A percentile compares a stretch with the other conserved stretches of the same genome.
Conservation (phyloP, 2,329 filamentous ascomycete genomes). For the Colletotrichum magnum region DNA sequence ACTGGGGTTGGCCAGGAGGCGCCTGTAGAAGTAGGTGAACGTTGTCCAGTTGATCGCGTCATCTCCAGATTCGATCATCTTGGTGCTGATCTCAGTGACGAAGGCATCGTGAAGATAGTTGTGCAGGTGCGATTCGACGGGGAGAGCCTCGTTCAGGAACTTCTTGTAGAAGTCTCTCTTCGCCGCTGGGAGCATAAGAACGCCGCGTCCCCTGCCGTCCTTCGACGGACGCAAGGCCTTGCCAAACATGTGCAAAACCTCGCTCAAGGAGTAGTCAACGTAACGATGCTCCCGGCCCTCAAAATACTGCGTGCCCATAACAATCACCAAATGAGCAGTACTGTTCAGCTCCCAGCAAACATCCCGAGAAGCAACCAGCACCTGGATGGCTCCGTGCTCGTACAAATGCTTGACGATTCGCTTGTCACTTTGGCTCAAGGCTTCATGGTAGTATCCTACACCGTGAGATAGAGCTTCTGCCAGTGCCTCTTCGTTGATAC, state of each 20-base stretch:
- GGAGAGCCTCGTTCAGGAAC: conserved; percentile 95
- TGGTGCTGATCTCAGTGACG: conserved; percentile 96
- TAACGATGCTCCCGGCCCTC: conserved; percentile 98
- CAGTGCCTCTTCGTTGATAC: conserved; percentile 87
- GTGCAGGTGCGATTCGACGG: conserved; percentile 94
- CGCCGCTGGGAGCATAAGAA: conserved; percentile 95
- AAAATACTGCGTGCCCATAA: conserved; percentile 99
- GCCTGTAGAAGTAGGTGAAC: conserved; percentile 98
- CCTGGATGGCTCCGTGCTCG: conserved; percentile 88
- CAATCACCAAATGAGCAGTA: conserved; percentile 89
- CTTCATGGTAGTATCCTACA: conserved; percentile 97
- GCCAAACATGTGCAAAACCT: conserved; percentile 98
- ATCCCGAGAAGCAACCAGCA: conserved; percentile 83
- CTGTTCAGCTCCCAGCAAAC: conserved; percentile 96
- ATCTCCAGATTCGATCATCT: conserved; percentile 94
- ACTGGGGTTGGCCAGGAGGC: conserved; percentile 93
- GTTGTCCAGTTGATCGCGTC: conserved; percentile 99
- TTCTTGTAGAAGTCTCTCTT: conserved; percentile 99
- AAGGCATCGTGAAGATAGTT: conserved; percentile 95
- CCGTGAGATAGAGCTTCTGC: conserved; percentile 93
- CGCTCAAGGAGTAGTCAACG: conserved; percentile 93
- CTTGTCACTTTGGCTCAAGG: conserved; percentile 89
- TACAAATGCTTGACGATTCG: conserved; percentile 95
- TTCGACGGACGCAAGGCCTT: conserved; percentile 85
- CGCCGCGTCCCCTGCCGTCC: conserved; percentile 87